These are phyloP conservation scores for Lentinula aciculospora DNA, from an alignment of 768 basidiomycete species.

Conservation along the genomic window DNA sequence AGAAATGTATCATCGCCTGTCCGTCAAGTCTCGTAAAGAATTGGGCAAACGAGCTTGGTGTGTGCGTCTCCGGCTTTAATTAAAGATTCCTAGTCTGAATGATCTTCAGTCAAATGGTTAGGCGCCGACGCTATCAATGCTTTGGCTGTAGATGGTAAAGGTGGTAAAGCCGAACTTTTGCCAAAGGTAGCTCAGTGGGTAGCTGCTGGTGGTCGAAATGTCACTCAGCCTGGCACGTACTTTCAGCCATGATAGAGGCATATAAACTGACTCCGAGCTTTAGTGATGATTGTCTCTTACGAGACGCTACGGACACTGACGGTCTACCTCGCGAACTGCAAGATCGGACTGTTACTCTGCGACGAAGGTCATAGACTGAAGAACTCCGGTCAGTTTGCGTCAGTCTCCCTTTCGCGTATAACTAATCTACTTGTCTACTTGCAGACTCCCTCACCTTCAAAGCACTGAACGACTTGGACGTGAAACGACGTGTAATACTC, in stretches of 20 bases:
- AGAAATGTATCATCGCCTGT: conserved; percentile 97
- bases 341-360: conserved; percentile 88
- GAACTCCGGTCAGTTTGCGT: conserved; percentile 67
- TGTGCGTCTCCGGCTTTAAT: conserved; percentile 14
- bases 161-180: conserved; percentile 75
- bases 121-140: conserved; percentile 80
- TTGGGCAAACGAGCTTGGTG: conserved; percentile 96
- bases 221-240: conserved; percentile 79
- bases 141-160: conserved; percentile 89
- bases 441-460: conserved; percentile 85
- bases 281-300: conserved; percentile 98
- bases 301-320: conserved; percentile 86
- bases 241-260: background rate
- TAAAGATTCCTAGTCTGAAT: background rate
- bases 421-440: background rate
- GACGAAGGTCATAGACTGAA: conserved; percentile 98
- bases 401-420: background rate
- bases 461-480: conserved; percentile 76
- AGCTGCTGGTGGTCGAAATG: conserved; percentile 79
- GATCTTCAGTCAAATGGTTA: conserved; percentile 82
- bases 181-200: conserved; percentile 87
- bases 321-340: conserved; percentile 69
- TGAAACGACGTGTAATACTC: conserved; percentile 86
- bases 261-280: background rate
- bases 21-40: conserved; percentile 96